Base-by-base conservation (phyloP, 108 stramenopile genomes). In the Cyclotella atomus region DNA sequence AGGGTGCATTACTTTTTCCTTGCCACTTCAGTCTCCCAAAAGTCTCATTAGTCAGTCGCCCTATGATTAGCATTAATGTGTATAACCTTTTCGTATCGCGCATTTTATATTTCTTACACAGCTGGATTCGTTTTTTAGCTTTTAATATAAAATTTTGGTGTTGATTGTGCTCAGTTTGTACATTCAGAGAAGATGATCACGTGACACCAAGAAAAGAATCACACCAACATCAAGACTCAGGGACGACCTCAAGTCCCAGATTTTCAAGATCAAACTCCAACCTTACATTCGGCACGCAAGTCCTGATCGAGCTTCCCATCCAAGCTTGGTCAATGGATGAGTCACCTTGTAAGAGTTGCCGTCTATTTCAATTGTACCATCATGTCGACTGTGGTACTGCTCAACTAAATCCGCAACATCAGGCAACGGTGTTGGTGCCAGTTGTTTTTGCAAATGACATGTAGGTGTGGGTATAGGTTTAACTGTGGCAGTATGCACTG, bases 321-420 rank as follows among this genome's bases (percentile, higher is more conserved):
- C 92, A 35, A 91, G 71, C 50, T 46, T 61, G 9, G 90, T 86
- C 24, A 90, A 59, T 3, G 92, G 92, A 73, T 93, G 92, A 10
- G 92, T 93, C 28, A 93, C 92, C 20, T 72, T 73, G 50, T 77
- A 89, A 21, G 27, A n/a, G 34, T 77, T 41, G 7, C 90, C 90
- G 20, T 79, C 65, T 21, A 94, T 65, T 2, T 12, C 10, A 12
- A 91, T 84, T 3, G 35, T 65, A 0, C 89, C 87, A 72, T 89
- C 86, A 0, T 65, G 46, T 7, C 79, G 75, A 21, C 21, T n/a
- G n/a, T 77, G 68, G 65, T 76, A 94, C 17, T 91, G 75, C 23
- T 75, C 30, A 5, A 85, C 77, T 36, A 94, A 55, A 4, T 83
- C 36, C 10, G 33, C n/a, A 2, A 93, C 44, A 34, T 71, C 25